Evolutionary conservation across 2,329 filamentous ascomycete species (phyloP).

Genomic region (Aureobasidium musti): DNA sequence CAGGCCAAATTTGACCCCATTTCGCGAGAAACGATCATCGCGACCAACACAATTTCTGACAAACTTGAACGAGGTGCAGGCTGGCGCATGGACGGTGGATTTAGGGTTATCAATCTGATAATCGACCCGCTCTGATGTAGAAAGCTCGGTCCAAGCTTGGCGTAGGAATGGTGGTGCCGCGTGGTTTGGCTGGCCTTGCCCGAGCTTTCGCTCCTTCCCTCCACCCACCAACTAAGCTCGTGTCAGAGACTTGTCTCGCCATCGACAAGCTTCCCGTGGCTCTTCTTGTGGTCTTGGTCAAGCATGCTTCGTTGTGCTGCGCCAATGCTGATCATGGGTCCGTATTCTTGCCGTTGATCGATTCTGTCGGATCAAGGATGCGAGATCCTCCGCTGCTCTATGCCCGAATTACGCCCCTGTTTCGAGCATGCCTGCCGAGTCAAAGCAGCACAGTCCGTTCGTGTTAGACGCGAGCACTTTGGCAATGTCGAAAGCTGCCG

Average conservation of each 20-base stretch:
- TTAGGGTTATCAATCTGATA: constrained; percentile 30
- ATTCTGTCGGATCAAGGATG: constrained; percentile 1
- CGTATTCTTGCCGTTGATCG: neutral
- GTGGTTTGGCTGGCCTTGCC: neutral
- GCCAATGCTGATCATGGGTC: neutral
- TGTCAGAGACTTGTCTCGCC: constrained; percentile 17
- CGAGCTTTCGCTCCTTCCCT: neutral
- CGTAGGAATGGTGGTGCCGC: constrained; percentile 3
- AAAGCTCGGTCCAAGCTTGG: neutral
- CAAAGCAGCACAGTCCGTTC: constrained; percentile 7
- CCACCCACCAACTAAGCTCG: neutral
- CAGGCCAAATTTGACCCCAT: constrained; percentile 12
- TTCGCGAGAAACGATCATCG: constrained; percentile 13
- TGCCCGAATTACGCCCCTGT: neutral
- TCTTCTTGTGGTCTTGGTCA: neutral
- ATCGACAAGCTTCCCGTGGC: constrained; percentile 12
- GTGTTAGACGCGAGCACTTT: constrained; percentile 12
- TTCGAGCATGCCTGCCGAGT: neutral
- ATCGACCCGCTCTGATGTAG: constrained; percentile 4
- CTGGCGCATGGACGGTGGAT: constrained; percentile 16
- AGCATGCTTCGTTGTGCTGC: neutral
- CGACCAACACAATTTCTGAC: neutral
- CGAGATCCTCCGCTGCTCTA: neutral
- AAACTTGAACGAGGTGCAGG: constrained; percentile 15
- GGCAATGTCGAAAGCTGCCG: neutral